A percentile compares a stretch with the other conserved stretches of the same genome.
Conservation (phyloP, 768 basidiomycete species). For the Podaxis sp. region DNA sequence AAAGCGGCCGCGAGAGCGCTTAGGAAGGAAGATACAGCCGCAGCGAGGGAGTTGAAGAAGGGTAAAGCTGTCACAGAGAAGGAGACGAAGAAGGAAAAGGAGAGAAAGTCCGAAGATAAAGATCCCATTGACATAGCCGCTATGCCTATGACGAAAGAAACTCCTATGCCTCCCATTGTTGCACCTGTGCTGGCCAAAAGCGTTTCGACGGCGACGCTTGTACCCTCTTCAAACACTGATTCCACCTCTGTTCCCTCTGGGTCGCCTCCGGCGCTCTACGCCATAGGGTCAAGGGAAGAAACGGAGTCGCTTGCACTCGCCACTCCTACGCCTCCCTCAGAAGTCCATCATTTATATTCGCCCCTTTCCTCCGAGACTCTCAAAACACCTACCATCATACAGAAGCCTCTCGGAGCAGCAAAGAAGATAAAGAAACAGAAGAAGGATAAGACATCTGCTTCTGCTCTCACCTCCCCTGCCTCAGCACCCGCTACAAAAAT, state of each 20-base stretch:
- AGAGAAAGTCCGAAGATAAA: background rate
- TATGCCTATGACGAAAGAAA: background rate
- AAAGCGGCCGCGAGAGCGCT: background rate
- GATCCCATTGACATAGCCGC: background rate
- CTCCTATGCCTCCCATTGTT: constrained; percentile 13
- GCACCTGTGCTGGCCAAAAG: constrained; percentile 6
- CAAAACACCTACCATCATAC: background rate
- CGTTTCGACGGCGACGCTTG: constrained; percentile 15
- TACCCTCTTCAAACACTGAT: constrained; percentile 3
- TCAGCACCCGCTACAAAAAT: constrained; percentile 31
- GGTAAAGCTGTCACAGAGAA: background rate
- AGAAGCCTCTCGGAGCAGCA: constrained; percentile 11
- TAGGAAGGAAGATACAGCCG: background rate
- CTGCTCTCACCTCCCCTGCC: constrained; percentile 22
- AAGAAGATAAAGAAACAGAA: constrained; percentile 22
- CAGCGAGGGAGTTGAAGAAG: constrained; percentile 6
- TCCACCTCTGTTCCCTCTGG: background rate
- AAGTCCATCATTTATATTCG: background rate
- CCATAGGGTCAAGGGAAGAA: background rate
- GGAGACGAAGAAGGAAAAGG: constrained; percentile 6
- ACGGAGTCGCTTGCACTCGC: background rate
- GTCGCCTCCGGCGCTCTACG: background rate
- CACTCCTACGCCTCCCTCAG: background rate
- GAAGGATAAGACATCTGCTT: constrained; percentile 9
- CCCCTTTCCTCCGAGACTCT: background rate